A percentile compares a stretch with the other conserved stretches of the same genome.
These are phyloP conservation scores for Candida taoyuanica DNA, from an alignment of 805 yeast genomes.

Conservation along the genomic window DNA sequence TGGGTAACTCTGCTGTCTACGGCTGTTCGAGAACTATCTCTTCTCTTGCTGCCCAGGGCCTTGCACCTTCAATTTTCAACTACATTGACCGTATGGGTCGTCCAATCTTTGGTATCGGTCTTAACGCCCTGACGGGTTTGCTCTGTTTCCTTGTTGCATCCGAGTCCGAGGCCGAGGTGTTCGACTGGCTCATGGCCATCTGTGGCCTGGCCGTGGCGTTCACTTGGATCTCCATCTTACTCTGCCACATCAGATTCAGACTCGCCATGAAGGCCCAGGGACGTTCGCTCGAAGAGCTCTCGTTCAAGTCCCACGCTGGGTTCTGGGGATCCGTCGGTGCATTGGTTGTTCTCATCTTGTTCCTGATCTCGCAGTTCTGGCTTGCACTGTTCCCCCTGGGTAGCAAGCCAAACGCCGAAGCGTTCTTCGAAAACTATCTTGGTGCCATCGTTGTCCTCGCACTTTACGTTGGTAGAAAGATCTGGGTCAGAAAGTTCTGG, in stretches of 20 bases:
- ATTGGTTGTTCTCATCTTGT: conserved; percentile 30
- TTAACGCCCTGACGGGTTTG: conserved; percentile 38
- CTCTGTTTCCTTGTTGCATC: conserved; percentile 44
- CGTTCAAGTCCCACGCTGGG: conserved; percentile 40
- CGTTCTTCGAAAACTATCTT: conserved; percentile 37
- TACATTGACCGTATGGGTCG: conserved; percentile 48
- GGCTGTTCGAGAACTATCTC: conserved; percentile 52
- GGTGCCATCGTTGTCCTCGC: conserved; percentile 38
- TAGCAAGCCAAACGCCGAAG: conserved; percentile 27
- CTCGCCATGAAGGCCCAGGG: conserved; percentile 40
- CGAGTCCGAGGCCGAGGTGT: conserved; percentile 34
- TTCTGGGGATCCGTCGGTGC: conserved; percentile 39
- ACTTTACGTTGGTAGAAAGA: conserved; percentile 38
- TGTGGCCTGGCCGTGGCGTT: conserved; percentile 45
- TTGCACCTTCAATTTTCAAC: conserved; percentile 39
- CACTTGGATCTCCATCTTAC: conserved; percentile 46
- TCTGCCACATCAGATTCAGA: conserved; percentile 43
- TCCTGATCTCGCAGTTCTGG: conserved; percentile 45
- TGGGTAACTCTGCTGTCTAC: conserved; percentile 53
- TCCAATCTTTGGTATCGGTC: conserved; percentile 41
- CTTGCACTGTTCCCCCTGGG: conserved; percentile 44
- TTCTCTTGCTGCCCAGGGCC: conserved; percentile 40
- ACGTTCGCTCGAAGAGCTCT: conserved; percentile 36
- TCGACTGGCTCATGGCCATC: conserved; percentile 45
- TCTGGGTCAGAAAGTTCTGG: conserved; percentile 38